Evolutionary conservation across 2,329 filamentous ascomycete species (phyloP).

Genomic region (Verticillium tricorpus): DNA sequence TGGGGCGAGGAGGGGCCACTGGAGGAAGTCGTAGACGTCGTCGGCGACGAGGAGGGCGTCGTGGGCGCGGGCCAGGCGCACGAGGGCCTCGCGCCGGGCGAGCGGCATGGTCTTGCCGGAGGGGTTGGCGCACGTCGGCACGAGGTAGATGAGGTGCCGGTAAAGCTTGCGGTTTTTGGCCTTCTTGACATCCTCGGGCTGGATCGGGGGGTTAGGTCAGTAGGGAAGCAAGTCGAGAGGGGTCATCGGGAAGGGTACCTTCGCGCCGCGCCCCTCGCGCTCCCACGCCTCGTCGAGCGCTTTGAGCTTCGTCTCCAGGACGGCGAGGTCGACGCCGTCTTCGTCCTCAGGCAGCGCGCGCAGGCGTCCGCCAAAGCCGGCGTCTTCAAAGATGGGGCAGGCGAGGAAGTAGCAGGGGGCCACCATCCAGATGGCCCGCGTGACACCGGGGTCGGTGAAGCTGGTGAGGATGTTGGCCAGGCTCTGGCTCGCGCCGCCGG

Average conservation of each 20-base stretch:
- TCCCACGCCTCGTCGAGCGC: slow-evolving; percentile 18
- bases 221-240: no score
- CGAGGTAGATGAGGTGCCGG: slow-evolving; percentile 81
- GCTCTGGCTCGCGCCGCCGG: slow-evolving; percentile 81
- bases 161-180: slow-evolving; percentile 62
- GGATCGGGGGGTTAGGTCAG: no score
- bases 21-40: slow-evolving; percentile 91
- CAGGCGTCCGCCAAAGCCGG: slow-evolving; percentile 64
- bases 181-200: slow-evolving; percentile 7
- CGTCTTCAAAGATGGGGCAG: slow-evolving; percentile 79
- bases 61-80: slow-evolving; percentile 70
- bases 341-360: slow-evolving; percentile 71
- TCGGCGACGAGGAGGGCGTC: slow-evolving; percentile 83
- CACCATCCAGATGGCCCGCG: slow-evolving; percentile 72
- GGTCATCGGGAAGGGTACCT: background rate
- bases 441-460: slow-evolving; percentile 75
- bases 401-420: slow-evolving; percentile 82
- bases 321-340: slow-evolving; percentile 68
- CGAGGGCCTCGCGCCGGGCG: slow-evolving; percentile 59
- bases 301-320: slow-evolving; percentile 44
- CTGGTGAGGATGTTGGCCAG: slow-evolving; percentile 72
- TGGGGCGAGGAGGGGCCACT: slow-evolving; percentile 56
- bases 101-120: slow-evolving; percentile 78
- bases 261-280: slow-evolving; percentile 9
- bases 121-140: slow-evolving; percentile 87